Base-by-base conservation (phyloP, 2,329 filamentous ascomycete species). In the Diplodia mutila region DNA sequence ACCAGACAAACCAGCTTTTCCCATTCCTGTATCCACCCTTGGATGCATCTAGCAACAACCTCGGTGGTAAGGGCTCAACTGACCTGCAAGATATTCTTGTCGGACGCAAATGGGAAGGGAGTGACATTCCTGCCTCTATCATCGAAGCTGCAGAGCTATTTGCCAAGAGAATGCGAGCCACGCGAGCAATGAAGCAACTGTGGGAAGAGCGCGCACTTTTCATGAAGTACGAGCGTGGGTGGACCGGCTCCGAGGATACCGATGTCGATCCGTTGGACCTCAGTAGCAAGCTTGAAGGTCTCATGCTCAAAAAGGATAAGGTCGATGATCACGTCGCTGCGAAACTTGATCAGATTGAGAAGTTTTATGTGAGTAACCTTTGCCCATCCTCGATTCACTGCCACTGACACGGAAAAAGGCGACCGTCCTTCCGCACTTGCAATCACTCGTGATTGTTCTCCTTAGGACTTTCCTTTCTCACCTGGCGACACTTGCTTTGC, bases 1-100 rank as follows among this genome's bases (percentile, higher is more conserved):
- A 99, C 74, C 95, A 99, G 78, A 99, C 95, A 0, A 99, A 99
- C 75, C 95, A 99, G 74, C 95, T 97, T 76, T 98, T 99, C 71
- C 95, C 95, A 0, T 98, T 99, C 75, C 89, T 99, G 81, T 99
- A 99, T 73, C 95, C 95, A 1, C 95, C 95, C 1, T 83, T 97
- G 21, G 94, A 97, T 78, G 90, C 90, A 69, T 90, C 89, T 27
- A 97, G 93, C 79, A 97, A 97, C 75, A 91, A 90, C 72, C 89
- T 94, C 46, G 94, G 95, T 61, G 94, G 94, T 0, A 97, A 97
- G 76, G 94, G 94, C 14, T 87, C 86, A 23, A 91, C 93, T 6
- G 91, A 91, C 51, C 80, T 94, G 53, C 92, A 97, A 76, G 91
- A 94, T 72, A 80, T 87, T 21, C 83, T 96, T 25, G 92, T 97